Evolutionary conservation across 768 basidiomycete genomes (phyloP).

Genomic region (Heimioporus sp.): DNA sequence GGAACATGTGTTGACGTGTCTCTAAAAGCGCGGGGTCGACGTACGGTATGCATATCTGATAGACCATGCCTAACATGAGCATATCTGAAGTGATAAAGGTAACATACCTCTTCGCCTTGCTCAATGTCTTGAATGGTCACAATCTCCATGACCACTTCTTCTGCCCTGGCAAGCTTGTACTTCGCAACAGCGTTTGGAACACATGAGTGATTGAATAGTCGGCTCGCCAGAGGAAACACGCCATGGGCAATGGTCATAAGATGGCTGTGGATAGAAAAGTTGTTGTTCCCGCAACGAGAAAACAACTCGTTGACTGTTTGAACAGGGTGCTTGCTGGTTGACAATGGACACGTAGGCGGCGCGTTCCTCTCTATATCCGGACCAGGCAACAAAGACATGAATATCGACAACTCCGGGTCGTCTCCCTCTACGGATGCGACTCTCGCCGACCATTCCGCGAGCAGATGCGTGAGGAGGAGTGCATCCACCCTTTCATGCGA

Average conservation of each 20-base stretch:
- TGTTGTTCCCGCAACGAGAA: conserved; percentile 74
- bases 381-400: conserved; percentile 47
- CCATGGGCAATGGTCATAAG: conserved; percentile 69
- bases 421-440: conserved; percentile 8
- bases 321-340: conserved; percentile 26
- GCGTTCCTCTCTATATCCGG: conserved; percentile 24
- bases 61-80: background rate
- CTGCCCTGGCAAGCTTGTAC: conserved; percentile 43
- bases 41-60: conserved; percentile 74
- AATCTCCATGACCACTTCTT: conserved; percentile 56
- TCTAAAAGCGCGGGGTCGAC: conserved; percentile 73
- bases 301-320: conserved; percentile 36
- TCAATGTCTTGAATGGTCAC: conserved; percentile 58
- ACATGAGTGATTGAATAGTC: conserved; percentile 84
- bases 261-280: conserved; percentile 76
- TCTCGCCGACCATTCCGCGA: conserved; percentile 38
- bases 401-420: conserved; percentile 30
- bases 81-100: background rate
- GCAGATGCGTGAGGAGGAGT: conserved; percentile 60
- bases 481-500: conserved; percentile 58
- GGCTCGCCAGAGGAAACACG: conserved; percentile 72
- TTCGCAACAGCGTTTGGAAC: conserved; percentile 67
- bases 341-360: conserved; percentile 34
- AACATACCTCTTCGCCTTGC: conserved; percentile 61
- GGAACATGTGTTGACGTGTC: conserved; percentile 56